Base-by-base conservation (phyloP, 2,329 filamentous ascomycete genomes). In the Uncinocarpus reesii region DNA sequence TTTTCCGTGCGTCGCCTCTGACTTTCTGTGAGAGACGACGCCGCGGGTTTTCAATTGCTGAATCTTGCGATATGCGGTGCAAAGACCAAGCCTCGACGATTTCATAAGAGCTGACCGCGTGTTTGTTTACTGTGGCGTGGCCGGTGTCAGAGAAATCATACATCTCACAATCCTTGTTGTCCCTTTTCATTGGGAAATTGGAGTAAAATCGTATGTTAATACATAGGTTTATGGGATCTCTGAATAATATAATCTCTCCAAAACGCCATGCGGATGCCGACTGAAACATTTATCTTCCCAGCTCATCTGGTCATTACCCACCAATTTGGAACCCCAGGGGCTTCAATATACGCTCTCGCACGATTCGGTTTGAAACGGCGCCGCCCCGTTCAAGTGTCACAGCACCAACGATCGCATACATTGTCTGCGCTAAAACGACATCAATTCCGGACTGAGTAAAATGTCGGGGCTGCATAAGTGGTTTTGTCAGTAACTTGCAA, bases 391-490 rank as follows among this genome's bases (percentile, higher is more conserved):
- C 87, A 60, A 98, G 71, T n/a, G 87, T 82, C 46, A 98, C 68
- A 8, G 92, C 92, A 18, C 92, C 92, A 37, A 96, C 71, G 48
- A 98, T 83, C 38, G 89, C 86, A 63, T 88, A 86, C 48, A 98
- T 60, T 2, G 86, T 79, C 53, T 87, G 81, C 42, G 83, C 78
- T 48, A 94, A 71, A 20, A 96, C 81, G 3, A 81, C 72, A 21
- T 86, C 77, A 23, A 84, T 66, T 56, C 92, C 92, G 0, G 87
- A 95, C 15, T 71, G 69, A 44, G 76, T 65, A 47, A 48, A 94
- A 73, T 47, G 26, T 16, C 15, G 21, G n/a, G 45, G 45, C 45
- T 47, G 13, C 6, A 23, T 15, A 23, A 8, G 16, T 13, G 16
- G n/a, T 13, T 28, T 29, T 18, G 45, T 41, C 18, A 40, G 35